Percentiles rank a stretch among this genome's conserved stretches.
Evolutionary conservation across 345 rosid species (phyloP).

Genomic region (Pistacia integerrima): DNA sequence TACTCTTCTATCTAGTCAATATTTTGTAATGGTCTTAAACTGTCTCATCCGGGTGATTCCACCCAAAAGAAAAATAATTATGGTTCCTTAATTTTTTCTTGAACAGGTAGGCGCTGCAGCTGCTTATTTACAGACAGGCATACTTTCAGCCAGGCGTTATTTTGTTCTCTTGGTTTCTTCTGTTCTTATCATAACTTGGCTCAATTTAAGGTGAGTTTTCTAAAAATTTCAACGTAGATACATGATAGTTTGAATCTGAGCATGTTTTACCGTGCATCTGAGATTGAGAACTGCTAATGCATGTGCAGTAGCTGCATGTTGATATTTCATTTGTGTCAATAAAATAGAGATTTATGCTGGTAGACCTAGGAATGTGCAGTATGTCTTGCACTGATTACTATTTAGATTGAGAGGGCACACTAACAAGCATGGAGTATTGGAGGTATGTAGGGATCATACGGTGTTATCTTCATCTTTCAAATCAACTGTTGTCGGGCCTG

Average conservation of each 20-base stretch:
- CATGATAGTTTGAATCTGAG: not conserved
- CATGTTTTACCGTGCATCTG: not conserved
- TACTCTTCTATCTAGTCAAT: too few species aligned
- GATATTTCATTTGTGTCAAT: not conserved
- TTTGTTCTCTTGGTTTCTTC: conserved; percentile 70
- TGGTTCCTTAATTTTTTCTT: not conserved
- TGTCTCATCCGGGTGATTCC: too few species aligned
- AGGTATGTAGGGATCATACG: not conserved
- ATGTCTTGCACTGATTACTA: not conserved
- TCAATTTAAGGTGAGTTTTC: conserved; percentile 70
- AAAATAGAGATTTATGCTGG: not conserved
- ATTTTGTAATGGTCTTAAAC: too few species aligned
- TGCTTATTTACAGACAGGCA: conserved; percentile 76
- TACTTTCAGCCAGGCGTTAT: conserved; percentile 54
- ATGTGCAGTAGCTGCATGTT: not conserved
- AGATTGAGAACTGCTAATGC: not conserved
- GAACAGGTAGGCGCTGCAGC: conserved; percentile 81
- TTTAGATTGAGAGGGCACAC: not conserved
- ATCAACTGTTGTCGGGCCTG: not conserved
- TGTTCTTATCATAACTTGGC: conserved; percentile 75
- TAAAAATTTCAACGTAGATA: not conserved
- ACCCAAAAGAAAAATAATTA: too few species aligned
- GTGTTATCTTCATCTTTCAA: not conserved
- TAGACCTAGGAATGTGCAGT: not conserved
- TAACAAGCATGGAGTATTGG: not conserved